Percentiles rank a stretch among this genome's conserved stretches.
Evolutionary conservation across 202 grass and related monocot genomes (phyloP).

Genomic region (Panicum virgatum): DNA sequence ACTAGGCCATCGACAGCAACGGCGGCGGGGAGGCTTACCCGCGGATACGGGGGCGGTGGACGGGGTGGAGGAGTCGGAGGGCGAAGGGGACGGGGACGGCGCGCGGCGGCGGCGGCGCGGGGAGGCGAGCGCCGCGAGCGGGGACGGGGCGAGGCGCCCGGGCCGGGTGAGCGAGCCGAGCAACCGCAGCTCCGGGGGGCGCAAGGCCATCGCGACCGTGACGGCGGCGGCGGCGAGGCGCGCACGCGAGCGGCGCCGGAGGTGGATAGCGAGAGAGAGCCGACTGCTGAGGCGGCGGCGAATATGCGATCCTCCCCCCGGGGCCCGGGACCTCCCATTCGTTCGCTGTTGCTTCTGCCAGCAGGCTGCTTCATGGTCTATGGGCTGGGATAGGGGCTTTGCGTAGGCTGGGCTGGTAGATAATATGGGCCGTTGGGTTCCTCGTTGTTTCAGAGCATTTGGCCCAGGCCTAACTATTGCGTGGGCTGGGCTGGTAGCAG

Average conservation of each 20-base stretch:
- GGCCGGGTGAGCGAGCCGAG: constrained; percentile 44
- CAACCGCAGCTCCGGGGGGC: constrained; percentile 43
- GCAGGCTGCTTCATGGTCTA: neutral
- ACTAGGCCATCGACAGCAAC: neutral
- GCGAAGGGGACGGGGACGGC: constrained; percentile 17
- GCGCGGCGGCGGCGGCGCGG: constrained; percentile 35
- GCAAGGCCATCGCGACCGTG: constrained; percentile 45
- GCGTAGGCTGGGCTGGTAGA: neutral
- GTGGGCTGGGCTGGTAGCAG: no score
- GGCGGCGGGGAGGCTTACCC: constrained; percentile 5
- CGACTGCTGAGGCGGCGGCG: neutral
- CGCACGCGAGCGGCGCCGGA: constrained; percentile 11
- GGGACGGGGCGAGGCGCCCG: constrained; percentile 26
- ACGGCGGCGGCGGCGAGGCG: no score
- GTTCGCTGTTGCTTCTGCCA: neutral
- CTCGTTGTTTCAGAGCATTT: no score
- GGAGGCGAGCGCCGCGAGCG: constrained; percentile 21
- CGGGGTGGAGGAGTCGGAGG: neutral
- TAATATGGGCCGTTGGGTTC: no score
- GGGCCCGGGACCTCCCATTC: no score
- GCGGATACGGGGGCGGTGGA: neutral
- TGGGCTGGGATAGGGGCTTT: neutral
- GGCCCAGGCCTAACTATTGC: no score
- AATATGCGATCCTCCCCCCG: constrained; percentile 31
- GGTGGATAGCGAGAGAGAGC: constrained; percentile 32